Evolutionary conservation across 2,329 filamentous ascomycete species (phyloP).

Genomic region (Trichoderma atroviride): DNA sequence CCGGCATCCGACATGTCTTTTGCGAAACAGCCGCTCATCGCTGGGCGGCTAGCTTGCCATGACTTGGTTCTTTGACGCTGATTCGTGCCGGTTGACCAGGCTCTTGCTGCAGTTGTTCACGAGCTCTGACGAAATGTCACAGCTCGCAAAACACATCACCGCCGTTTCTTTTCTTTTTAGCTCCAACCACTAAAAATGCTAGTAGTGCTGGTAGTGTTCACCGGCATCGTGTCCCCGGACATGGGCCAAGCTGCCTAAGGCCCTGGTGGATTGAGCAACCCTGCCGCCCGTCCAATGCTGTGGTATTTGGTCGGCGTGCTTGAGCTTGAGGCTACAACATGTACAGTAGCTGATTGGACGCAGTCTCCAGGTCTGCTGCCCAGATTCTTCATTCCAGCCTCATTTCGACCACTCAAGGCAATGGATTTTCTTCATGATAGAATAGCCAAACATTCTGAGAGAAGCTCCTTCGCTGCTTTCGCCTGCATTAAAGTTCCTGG

Average conservation of each 20-base stretch:
- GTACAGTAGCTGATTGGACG: neutral
- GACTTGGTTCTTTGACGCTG: neutral
- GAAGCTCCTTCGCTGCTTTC: neutral
- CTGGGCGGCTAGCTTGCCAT: neutral
- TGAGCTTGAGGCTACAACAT: neutral
- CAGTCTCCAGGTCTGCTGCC: constrained; percentile 6
- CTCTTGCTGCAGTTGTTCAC: neutral
- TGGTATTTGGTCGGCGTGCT: neutral
- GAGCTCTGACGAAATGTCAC: neutral
- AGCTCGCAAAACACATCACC: constrained; percentile 20
- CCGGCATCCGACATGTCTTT: neutral
- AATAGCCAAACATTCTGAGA: neutral
- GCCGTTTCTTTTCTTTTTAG: constrained; percentile 16
- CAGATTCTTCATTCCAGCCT: neutral
- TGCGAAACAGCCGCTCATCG: neutral
- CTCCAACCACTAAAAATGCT: neutral
- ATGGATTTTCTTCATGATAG: neutral
- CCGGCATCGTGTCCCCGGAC: constrained; percentile 26
- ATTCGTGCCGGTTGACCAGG: neutral
- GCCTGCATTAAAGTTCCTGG: neutral
- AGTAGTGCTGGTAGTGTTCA: constrained; percentile 6
- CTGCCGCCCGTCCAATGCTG: neutral
- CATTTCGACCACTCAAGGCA: neutral
- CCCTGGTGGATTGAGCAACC: constrained; percentile 7
- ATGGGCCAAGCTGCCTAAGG: constrained; percentile 12